A percentile compares a stretch with the other conserved stretches of the same genome.
phyloP scores from a whole-genome alignment of 306 rosid genomes.

The Pyrus communis region DNA sequence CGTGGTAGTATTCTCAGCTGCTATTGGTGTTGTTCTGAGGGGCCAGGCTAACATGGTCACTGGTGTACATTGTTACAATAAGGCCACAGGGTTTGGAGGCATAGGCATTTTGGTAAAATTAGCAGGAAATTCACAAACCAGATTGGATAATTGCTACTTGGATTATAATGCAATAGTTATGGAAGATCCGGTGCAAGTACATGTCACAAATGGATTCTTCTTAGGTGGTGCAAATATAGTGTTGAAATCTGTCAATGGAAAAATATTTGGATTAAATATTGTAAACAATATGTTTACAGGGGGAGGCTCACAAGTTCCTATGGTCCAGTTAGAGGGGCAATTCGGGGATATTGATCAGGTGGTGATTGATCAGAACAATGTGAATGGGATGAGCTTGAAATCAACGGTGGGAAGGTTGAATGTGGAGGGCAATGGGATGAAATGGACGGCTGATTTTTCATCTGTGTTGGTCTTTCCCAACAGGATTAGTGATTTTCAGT shows the following conservation, averaged over 20 bases:
- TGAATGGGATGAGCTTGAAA: slow-evolving; percentile 45
- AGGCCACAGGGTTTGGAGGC: slow-evolving; percentile 53
- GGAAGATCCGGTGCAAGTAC: slow-evolving; percentile 76
- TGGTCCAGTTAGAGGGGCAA: slow-evolving; percentile 44
- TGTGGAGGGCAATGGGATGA: slow-evolving; percentile 37
- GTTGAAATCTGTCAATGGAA: slow-evolving; percentile 44
- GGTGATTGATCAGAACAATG: slow-evolving; percentile 58
- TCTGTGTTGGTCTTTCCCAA: slow-evolving; percentile 42
- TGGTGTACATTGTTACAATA: slow-evolving; percentile 63
- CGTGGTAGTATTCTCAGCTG: slow-evolving; percentile 44
- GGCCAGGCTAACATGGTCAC: slow-evolving; percentile 63
- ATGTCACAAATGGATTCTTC: slow-evolving; percentile 59
- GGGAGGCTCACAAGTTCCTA: slow-evolving; percentile 32
- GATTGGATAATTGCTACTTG: slow-evolving; percentile 57
- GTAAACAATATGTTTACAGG: slow-evolving; percentile 58
- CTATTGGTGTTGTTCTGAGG: slow-evolving; percentile 45
- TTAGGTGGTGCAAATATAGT: slow-evolving; percentile 56
- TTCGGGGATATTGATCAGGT: slow-evolving; percentile 49
- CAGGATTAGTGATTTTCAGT: slow-evolving; percentile 42
- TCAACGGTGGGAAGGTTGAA: slow-evolving; percentile 49
- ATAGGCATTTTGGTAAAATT: slow-evolving; percentile 54
- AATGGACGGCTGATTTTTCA: slow-evolving; percentile 60
- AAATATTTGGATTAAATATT: slow-evolving; percentile 45
- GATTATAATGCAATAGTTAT: slow-evolving; percentile 58
- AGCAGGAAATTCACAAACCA: slow-evolving; percentile 47